Evolutionary conservation across 805 yeast species (phyloP), one percentile per base, ranked within the genome.

Genomic region (Monosporozyma servazzii): DNA sequence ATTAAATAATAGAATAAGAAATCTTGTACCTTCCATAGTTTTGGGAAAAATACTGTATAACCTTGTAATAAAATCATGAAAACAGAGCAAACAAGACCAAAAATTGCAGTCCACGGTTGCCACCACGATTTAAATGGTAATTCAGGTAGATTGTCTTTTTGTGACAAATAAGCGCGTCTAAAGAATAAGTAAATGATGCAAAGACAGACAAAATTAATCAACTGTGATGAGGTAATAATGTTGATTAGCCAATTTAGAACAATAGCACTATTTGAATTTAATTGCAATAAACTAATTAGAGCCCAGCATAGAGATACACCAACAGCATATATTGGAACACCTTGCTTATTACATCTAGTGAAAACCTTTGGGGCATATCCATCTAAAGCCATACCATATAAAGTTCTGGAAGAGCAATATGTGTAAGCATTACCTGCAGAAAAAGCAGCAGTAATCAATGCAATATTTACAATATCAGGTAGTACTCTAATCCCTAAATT

Each of bases 371-470:
- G 96, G 1, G 93, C 91, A 54, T 79, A 77, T 0, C 91, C 89
- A 58, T 78, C 80, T 30, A 78, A 67, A 0, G 93, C 85, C 66
- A 86, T 71, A 2, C 88, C 88, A 63, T 81, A 82, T 21, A 87
- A 70, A 0, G 86, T 73, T 56, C 84, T 72, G 7, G 88, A 78
- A 0, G 91, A 82, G 54, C 88, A 81, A 62, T 79, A 86, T 36
- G 86, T 78, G 64, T 81, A 84, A 1, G 91, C 84, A 65, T 87
- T 87, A 49, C 95, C 96, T 2, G 95, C 89, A 36, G 89, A 82
- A 57, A 87, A 83, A 0, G 90, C 85, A 1, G 93, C 78, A 5
- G 87, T 74, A 50, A 88, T 73, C 51, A 88, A 75, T 30, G 87
- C 78, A 1, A 80, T 95, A 67, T 89, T 89, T 52, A 89, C 88